Evolutionary conservation across 2,329 filamentous ascomycete species (phyloP).

Genomic region (Fusarium guadeloupense): DNA sequence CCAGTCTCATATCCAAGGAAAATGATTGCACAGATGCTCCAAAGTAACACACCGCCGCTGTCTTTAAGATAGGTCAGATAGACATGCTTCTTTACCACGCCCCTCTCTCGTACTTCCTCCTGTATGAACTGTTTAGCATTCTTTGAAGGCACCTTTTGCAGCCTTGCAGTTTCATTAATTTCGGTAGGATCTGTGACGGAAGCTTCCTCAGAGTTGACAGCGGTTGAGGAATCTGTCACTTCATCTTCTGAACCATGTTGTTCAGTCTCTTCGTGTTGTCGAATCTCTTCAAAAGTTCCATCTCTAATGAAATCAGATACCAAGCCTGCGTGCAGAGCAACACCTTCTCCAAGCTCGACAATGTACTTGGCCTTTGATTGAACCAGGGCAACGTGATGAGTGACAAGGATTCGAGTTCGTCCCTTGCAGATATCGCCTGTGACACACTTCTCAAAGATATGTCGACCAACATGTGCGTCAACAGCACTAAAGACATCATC

Average conservation of each 20-base stretch:
- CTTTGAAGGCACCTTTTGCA: conserved; percentile 62
- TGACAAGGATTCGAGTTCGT: conserved; percentile 80
- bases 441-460: conserved; percentile 80
- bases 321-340: conserved; percentile 69
- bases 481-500: conserved; percentile 88
- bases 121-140: conserved; percentile 76
- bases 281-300: conserved; percentile 65
- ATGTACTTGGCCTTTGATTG: conserved; percentile 77
- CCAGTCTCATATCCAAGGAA: conserved; percentile 66
- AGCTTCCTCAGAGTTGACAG: conserved; percentile 64
- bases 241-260: conserved; percentile 61
- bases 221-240: conserved; percentile 53
- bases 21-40: conserved; percentile 62
- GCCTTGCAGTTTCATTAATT: conserved; percentile 49
- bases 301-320: conserved; percentile 70
- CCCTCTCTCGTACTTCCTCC: conserved; percentile 77
- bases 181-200: conserved; percentile 55
- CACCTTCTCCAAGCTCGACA: conserved; percentile 76
- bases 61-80: conserved; percentile 73
- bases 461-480: conserved; percentile 81
- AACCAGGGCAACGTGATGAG: conserved; percentile 79
- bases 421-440: conserved; percentile 74
- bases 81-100: conserved; percentile 72
- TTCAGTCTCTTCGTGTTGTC: conserved; percentile 61
- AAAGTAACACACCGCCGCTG: conserved; percentile 70